Evolutionary conservation across 2,329 filamentous ascomycete genomes (phyloP).

Genomic region (Penicillium sp.): DNA sequence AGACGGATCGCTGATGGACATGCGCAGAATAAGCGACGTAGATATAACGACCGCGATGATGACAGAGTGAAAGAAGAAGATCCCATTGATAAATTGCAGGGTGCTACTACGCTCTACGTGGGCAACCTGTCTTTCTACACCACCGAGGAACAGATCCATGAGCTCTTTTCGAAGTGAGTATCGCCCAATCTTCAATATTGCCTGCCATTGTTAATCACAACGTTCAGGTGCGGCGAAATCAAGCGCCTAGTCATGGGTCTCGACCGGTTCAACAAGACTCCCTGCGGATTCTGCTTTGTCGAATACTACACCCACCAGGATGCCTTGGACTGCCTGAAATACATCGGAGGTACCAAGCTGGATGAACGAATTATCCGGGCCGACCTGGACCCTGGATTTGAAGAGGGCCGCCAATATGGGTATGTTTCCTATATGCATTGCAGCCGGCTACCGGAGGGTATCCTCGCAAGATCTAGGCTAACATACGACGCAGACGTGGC

Average conservation of each 20-base stretch:
- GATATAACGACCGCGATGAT: slow-evolving; percentile 54
- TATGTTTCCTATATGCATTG: slow-evolving; percentile 30
- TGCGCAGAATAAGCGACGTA: slow-evolving; percentile 64
- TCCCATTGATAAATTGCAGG: slow-evolving; percentile 70
- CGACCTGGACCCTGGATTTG: slow-evolving; percentile 90
- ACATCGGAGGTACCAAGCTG: slow-evolving; percentile 94
- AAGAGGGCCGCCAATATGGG: slow-evolving; percentile 93
- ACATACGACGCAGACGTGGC: slow-evolving; percentile 54
- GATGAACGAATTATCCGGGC: slow-evolving; percentile 96
- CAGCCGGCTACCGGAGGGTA: background rate
- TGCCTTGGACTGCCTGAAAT: slow-evolving; percentile 96
- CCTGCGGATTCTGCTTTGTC: slow-evolving; percentile 98
- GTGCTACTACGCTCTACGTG: slow-evolving; percentile 93
- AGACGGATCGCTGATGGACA: slow-evolving; percentile 4
- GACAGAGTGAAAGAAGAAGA: slow-evolving; percentile 46
- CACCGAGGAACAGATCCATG: slow-evolving; percentile 97
- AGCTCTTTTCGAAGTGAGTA: slow-evolving; percentile 78
- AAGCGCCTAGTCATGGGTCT: slow-evolving; percentile 97
- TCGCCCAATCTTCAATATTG: background rate
- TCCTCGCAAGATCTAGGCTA: background rate
- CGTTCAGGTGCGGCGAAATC: slow-evolving; percentile 73
- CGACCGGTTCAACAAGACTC: slow-evolving; percentile 94
- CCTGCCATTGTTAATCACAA: slow-evolving; percentile 4
- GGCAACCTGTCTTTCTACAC: slow-evolving; percentile 99
- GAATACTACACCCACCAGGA: slow-evolving; percentile 99